Percentiles rank a stretch among this genome's conserved stretches.
Conservation (phyloP, 768 basidiomycete genomes). For the Cyathus striatus region DNA sequence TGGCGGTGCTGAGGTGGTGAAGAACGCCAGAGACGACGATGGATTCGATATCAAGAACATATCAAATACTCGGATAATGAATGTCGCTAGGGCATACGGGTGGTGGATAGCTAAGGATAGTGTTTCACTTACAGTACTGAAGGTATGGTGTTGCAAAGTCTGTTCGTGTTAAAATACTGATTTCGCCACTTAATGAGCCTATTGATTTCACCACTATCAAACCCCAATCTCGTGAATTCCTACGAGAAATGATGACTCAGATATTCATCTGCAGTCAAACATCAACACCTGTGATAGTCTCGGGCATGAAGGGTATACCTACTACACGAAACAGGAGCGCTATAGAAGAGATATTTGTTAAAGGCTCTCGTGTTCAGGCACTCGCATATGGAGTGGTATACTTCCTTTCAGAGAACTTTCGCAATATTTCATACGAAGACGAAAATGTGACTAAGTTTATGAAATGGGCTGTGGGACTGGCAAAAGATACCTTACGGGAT, state of each 20-base stretch:
- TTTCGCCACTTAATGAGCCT: constrained; percentile 45
- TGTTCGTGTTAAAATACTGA: no score
- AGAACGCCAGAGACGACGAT: constrained; percentile 50
- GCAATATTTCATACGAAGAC: constrained; percentile 22
- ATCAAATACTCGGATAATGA: constrained; percentile 52
- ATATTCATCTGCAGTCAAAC: constrained; percentile 75
- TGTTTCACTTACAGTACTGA: constrained; percentile 70
- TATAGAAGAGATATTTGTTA: constrained; percentile 78
- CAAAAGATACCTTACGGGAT: constrained; percentile 63
- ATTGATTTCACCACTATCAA: constrained; percentile 81
- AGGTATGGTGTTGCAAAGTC: constrained; percentile 62
- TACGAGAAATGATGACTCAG: constrained; percentile 64
- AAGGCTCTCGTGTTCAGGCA: constrained; percentile 57
- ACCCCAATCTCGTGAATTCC: constrained; percentile 56
- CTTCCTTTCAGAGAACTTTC: constrained; percentile 50
- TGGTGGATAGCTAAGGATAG: constrained; percentile 93
- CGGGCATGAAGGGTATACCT: constrained; percentile 25
- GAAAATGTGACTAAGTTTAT: constrained; percentile 37
- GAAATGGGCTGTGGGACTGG: constrained; percentile 63
- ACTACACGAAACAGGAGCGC: constrained; percentile 49
- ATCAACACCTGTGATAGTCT: constrained; percentile 55
- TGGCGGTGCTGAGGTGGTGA: constrained; percentile 75
- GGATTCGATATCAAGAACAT: constrained; percentile 47
- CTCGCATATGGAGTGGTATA: constrained; percentile 75
- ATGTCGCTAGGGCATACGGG: constrained; percentile 81